Conservation (phyloP, 768 basidiomycete genomes). For the Leucogyrophana mollusca region DNA sequence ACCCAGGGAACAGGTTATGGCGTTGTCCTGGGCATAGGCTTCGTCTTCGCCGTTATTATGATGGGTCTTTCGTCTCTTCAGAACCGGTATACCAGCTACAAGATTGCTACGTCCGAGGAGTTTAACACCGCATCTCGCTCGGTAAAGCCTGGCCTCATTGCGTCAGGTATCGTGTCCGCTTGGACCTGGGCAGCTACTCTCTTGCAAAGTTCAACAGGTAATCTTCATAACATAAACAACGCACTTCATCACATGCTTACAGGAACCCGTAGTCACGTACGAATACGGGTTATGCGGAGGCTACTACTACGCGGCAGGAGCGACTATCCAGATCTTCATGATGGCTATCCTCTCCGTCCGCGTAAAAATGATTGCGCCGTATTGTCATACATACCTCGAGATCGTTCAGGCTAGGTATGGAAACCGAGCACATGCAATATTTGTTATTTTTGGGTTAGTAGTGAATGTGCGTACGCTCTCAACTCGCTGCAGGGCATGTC, state of each 20-base stretch:
- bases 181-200: constrained; percentile 32
- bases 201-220: constrained; percentile 22
- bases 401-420: constrained; percentile 31
- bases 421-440: constrained; percentile 25
- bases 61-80: constrained; percentile 24
- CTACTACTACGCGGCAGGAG: constrained; percentile 28
- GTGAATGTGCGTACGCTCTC: constrained; percentile 8
- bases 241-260: constrained; percentile 14
- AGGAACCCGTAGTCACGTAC: constrained; percentile 30
- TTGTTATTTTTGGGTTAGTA: constrained; percentile 21
- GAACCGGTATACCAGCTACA: constrained; percentile 25
- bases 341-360: constrained; percentile 24
- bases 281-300: constrained; percentile 23
- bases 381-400: constrained; percentile 36
- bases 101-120: constrained; percentile 23
- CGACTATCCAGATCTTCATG: constrained; percentile 25
- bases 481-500: neutral
- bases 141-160: constrained; percentile 16
- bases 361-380: constrained; percentile 33
- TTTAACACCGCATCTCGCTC: constrained; percentile 27
- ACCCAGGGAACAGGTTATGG: constrained; percentile 27
- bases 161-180: constrained; percentile 22
- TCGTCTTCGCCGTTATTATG: constrained; percentile 28
- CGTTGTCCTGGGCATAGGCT: constrained; percentile 28
- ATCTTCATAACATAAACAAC: constrained; percentile 13